Conservation (phyloP, 495 filamentous ascomycete genomes). For the Pseudotulostoma volvatum region DNA sequence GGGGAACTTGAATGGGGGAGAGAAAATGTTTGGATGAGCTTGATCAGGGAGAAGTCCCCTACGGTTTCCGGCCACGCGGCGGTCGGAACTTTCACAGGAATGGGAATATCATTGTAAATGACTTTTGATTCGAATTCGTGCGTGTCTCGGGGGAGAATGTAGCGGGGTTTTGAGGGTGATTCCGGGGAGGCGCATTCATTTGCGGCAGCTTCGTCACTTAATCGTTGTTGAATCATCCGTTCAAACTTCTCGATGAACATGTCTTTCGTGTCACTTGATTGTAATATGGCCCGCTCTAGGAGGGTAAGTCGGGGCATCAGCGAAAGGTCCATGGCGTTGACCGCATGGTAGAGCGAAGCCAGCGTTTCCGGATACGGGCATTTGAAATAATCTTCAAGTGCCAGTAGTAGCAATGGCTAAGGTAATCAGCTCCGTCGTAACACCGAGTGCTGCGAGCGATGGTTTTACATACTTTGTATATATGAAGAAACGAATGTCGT, state of each 20-base stretch:
- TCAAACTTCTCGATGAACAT: slow-evolving; percentile 97
- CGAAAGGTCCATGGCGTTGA: slow-evolving; percentile 94
- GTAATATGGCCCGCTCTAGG: slow-evolving; percentile 73
- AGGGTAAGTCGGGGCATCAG: slow-evolving; percentile 75
- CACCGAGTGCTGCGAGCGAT: not conserved
- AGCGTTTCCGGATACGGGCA: slow-evolving; percentile 78
- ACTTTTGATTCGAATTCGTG: slow-evolving; percentile 94
- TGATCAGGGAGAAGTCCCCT: slow-evolving; percentile 93
- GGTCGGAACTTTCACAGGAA: slow-evolving; percentile 89
- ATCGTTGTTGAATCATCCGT: slow-evolving; percentile 65
- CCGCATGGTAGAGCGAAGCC: slow-evolving; percentile 74
- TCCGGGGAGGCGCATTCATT: slow-evolving; percentile 8
- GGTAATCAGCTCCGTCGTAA: slow-evolving; percentile 10
- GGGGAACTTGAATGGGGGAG: slow-evolving; percentile 60
- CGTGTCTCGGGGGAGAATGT: slow-evolving; percentile 72
- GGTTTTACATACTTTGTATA: slow-evolving; percentile 61
- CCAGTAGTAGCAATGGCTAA: slow-evolving; percentile 82
- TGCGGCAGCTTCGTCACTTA: slow-evolving; percentile 26
- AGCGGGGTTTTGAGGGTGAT: slow-evolving; percentile 25
- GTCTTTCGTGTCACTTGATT: slow-evolving; percentile 83
- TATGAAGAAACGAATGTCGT: slow-evolving; percentile 93
- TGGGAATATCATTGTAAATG: slow-evolving; percentile 84
- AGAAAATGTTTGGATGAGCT: slow-evolving; percentile 87
- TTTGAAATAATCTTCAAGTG: slow-evolving; percentile 94
- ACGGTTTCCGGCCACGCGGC: slow-evolving; percentile 90